phyloP scores from a whole-genome alignment of 208 protist species.

The Willaertia magna region DNA sequence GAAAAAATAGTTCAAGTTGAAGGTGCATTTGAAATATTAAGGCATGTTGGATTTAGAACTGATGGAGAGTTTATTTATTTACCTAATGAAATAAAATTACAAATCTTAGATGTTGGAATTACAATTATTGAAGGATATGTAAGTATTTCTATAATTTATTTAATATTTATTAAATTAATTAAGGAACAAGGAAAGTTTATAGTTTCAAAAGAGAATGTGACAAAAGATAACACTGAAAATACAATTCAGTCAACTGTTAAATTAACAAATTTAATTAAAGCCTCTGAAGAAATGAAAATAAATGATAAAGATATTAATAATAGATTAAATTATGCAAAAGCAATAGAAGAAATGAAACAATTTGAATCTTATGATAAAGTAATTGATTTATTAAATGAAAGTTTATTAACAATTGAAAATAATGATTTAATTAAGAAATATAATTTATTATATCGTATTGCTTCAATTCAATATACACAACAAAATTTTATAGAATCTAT shows the following conservation, averaged over 20 bases:
- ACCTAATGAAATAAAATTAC: background rate
- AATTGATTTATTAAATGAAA: background rate
- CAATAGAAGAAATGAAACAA: background rate
- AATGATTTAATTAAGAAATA: background rate
- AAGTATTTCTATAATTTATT: background rate
- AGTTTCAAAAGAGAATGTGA: background rate
- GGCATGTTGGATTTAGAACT: background rate
- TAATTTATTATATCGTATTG: background rate
- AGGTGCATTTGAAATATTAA: background rate
- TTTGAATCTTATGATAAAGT: background rate
- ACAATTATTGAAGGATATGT: background rate
- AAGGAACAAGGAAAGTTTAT: background rate
- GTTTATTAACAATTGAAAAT: background rate
- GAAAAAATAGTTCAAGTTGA: background rate
- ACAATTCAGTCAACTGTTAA: too few species aligned
- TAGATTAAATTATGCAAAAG: background rate
- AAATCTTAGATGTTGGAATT: background rate
- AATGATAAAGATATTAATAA: background rate
- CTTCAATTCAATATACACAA: background rate
- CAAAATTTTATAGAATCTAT: background rate
- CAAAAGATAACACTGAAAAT: background rate
- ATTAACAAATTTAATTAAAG: background rate
- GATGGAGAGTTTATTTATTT: background rate
- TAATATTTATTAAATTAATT: background rate
- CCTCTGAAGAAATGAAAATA: background rate